A percentile compares a stretch with the other conserved stretches of the same genome.
Evolutionary conservation across 2,329 filamentous ascomycete species (phyloP).

Genomic region (Colletotrichum neosansevieriae): DNA sequence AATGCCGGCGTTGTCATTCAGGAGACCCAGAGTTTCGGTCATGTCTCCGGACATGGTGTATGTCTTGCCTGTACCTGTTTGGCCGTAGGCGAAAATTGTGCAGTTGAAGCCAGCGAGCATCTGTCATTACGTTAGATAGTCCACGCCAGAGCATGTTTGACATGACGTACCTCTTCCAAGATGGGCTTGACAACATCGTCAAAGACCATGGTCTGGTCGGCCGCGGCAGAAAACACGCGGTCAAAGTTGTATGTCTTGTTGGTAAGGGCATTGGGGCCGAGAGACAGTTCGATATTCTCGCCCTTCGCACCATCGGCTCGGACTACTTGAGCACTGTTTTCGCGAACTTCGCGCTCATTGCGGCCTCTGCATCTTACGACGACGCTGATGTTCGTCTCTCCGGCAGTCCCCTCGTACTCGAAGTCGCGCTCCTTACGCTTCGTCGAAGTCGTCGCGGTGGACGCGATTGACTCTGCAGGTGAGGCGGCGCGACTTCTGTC

Average conservation of each 20-base stretch:
- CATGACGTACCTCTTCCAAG: slow-evolving; percentile 80
- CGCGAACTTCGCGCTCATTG: slow-evolving; percentile 90
- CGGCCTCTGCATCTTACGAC: slow-evolving; percentile 94
- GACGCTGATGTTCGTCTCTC: slow-evolving; percentile 97
- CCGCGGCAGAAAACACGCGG: slow-evolving; percentile 94
- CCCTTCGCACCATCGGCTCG: slow-evolving; percentile 90
- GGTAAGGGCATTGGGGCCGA: slow-evolving; percentile 91
- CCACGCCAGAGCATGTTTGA: neutral
- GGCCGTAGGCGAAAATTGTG: slow-evolving; percentile 98
- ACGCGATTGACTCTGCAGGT: slow-evolving; percentile 77
- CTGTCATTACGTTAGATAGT: slow-evolving; percentile 57
- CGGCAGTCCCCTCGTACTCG: slow-evolving; percentile 73
- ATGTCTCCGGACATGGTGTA: slow-evolving; percentile 99
- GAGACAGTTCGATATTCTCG: slow-evolving; percentile 84
- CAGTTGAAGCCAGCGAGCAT: slow-evolving; percentile 97
- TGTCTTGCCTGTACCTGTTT: slow-evolving; percentile 97
- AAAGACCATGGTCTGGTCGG: slow-evolving; percentile 93
- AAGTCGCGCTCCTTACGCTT: slow-evolving; percentile 93
- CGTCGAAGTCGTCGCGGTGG: slow-evolving; percentile 67
- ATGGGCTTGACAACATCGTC: slow-evolving; percentile 96
- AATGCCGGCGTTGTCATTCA: slow-evolving; percentile 93
- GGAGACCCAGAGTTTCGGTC: slow-evolving; percentile 84
- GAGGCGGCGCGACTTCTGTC: slow-evolving; percentile 67
- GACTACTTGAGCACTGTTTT: slow-evolving; percentile 95
- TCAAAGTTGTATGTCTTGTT: slow-evolving; percentile 98